Percentiles rank a stretch among this genome's conserved stretches.
Evolutionary conservation across 2,329 filamentous ascomycete species (phyloP).

Genomic region (Diaporthe sp.): DNA sequence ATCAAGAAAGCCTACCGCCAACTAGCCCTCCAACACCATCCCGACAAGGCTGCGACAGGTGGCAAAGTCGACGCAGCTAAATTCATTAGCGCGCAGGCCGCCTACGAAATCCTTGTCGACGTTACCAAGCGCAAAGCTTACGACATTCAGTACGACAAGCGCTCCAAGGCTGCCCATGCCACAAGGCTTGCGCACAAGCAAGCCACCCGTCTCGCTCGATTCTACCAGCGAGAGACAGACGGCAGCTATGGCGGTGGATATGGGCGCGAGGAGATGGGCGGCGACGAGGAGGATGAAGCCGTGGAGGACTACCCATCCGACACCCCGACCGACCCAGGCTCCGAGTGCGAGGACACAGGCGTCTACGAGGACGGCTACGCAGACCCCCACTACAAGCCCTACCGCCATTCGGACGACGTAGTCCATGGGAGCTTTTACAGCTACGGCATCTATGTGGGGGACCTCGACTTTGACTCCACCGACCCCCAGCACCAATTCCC

Average conservation of each 20-base stretch:
- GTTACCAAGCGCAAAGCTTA: not conserved
- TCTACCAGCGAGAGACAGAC: not conserved
- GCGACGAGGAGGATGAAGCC: not conserved
- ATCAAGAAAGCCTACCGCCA: conserved; percentile 2
- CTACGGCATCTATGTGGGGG: not conserved
- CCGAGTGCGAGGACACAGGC: not conserved
- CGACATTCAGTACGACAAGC: not conserved
- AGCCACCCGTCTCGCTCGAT: not conserved
- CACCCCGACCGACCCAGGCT: not conserved
- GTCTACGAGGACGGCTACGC: conserved; percentile 6
- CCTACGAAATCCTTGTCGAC: not conserved
- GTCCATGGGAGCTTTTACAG: not conserved
- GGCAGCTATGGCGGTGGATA: not conserved
- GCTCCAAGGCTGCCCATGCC: not conserved
- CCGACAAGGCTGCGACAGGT: not conserved
- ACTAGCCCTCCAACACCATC: not conserved
- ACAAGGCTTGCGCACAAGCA: not conserved
- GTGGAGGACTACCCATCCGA: not conserved
- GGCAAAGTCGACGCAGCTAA: not conserved
- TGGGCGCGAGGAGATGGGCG: not conserved
- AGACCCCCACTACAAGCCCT: not conserved
- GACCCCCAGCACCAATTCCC: not conserved
- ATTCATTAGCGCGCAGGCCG: not conserved
- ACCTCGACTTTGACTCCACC: not conserved
- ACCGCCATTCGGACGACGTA: not conserved